Evolutionary conservation across 495 filamentous ascomycete genomes (phyloP).

Genomic region (Trichoderma erinaceum): DNA sequence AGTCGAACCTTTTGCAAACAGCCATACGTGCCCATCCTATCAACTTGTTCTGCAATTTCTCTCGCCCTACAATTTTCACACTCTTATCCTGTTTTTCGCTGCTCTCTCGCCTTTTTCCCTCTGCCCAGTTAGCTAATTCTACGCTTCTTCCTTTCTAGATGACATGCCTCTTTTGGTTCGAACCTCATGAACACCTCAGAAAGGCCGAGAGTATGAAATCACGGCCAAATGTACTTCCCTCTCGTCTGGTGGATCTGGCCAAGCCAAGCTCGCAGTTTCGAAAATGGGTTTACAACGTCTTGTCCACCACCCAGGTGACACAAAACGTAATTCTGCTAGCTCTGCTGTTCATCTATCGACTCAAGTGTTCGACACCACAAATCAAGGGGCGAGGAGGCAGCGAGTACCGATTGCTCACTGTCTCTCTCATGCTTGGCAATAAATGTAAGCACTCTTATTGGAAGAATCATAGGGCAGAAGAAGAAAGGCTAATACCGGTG

Average conservation of each 20-base stretch:
- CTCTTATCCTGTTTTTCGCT: not conserved
- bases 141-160: constrained; percentile 51
- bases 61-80: not conserved
- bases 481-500: constrained; percentile 18
- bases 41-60: not conserved
- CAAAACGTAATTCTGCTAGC: constrained; percentile 93
- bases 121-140: not conserved
- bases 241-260: constrained; percentile 60
- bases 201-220: constrained; percentile 60
- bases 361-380: constrained; percentile 81
- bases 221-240: constrained; percentile 36
- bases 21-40: no score
- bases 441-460: constrained; percentile 63
- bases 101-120: not conserved
- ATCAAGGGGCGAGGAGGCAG: constrained; percentile 90
- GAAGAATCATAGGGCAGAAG: not conserved
- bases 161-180: constrained; percentile 98
- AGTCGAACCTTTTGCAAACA: constrained; percentile 26
- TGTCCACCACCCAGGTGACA: constrained; percentile 93
- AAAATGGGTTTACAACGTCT: constrained; percentile 88
- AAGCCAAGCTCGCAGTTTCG: constrained; percentile 72
- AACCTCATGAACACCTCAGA: constrained; percentile 70
- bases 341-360: constrained; percentile 83
- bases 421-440: constrained; percentile 96
- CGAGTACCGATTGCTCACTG: constrained; percentile 90